Evolutionary conservation across 805 yeast species (phyloP), one percentile per base, ranked within the genome.

Genomic region (Candida boidinii): DNA sequence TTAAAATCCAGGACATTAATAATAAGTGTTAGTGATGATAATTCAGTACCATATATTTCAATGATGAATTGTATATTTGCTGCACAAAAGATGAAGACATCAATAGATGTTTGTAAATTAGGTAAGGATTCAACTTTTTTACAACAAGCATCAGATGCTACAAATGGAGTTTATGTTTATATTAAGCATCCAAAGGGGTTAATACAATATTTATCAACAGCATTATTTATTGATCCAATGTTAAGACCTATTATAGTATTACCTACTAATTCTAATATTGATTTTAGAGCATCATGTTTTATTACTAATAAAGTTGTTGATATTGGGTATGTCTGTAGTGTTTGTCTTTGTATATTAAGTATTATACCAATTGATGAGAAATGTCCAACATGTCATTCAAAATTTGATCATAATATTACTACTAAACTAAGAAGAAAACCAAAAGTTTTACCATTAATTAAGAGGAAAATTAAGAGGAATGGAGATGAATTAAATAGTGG

Each of bases 21-120:
- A 10, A 52, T 82, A 3, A 74, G 77, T 38, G 70, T 86, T 17
- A 75, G 79, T 42, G 85, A 76, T 40, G 87, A 85, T 45, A 77
- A 75, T 35, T 75, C 86, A 5, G 64, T 85, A 33, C 85, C 84
- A 37, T 94, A 92, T 54, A 84, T 90, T 28, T 83, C 96, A 4
- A 78, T 86, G 28, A 92, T 92, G 97, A 92, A 92, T 56, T 71
- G 92, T 38, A 90, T 92, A 20, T 92, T 92, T 59, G 90, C 96
- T 0, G 95, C 97, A 1, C 96, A 92, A 45, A 90, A 88, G 55
- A 72, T 82, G 81, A 79, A 77, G 45, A 74, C 88, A 13, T 82
- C 96, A 2, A 76, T 92, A 16, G 97, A 92, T 54, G 88, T 88
- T 10, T 90, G 94, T 39, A 87, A 88, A 48, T 61, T 92, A 19